Base-by-base conservation (phyloP, 805 yeast species). In the Candida odintsovae region DNA sequence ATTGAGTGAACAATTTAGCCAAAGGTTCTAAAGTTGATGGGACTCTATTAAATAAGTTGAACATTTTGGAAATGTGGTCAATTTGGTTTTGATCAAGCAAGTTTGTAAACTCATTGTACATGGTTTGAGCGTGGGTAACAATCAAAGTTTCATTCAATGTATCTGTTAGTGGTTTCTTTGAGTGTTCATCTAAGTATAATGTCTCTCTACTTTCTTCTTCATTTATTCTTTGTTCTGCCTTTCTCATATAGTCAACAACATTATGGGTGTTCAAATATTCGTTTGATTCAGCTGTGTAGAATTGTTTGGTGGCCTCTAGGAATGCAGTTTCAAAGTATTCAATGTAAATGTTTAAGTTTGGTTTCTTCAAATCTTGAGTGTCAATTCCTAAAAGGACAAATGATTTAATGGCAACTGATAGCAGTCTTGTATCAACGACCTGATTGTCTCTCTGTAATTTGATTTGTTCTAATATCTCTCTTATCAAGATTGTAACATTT, bases 341-440 rank as follows among this genome's bases (percentile, higher is more conserved):
- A 53, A 85, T 80, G 67, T 94, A 94, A 28, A 90, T 90, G 19
- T 82, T 76, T 59, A 90, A 72, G 61, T 87, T 89, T 44, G 88
- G 80, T 61, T 89, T 90, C 67, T 86, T 90, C 64, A 87, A 75
- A 66, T 90, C 97, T 62, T 85, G 90, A 48, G 81, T 82, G 62
- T 94, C 98, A 55, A 95, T 83, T 5, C 99, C 98, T 52, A 94
- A 73, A 40, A 82, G 77, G 12, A 92, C 97, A 69, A 90, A 81
- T 1, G 97, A 90, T 57, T 81, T 84, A 51, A 92, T 86, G 1
- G 94, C 90, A 38, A 78, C 72, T 31, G 86, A 78, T 40, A 94
- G 72, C 43, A 78, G 75, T 42, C 76, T 71, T 38, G 84, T 78
- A 53, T 84, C 82, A 44, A 86, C 85, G 28, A 80, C 76, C 58